These are phyloP conservation scores for Penicillium sp. DNA, from an alignment of 2,329 filamentous ascomycete species.

Conservation along the genomic window DNA sequence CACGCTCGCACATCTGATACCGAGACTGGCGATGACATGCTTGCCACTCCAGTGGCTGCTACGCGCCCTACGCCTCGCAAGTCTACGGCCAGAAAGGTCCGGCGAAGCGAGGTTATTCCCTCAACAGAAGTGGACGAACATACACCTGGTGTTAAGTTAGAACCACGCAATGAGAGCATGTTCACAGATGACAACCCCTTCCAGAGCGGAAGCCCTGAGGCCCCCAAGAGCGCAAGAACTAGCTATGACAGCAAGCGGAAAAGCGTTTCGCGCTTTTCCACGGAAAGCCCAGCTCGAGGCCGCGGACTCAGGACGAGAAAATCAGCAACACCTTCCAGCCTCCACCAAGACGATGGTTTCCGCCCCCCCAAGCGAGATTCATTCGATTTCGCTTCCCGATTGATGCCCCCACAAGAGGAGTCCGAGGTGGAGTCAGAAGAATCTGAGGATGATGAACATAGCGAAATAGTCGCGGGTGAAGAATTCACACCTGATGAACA, in stretches of 20 bases:
- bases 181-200: slow-evolving; percentile 93
- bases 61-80: slow-evolving; percentile 34
- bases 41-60: slow-evolving; percentile 40
- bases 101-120: slow-evolving; percentile 49
- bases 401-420: slow-evolving; percentile 31
- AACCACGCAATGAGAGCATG: slow-evolving; percentile 57
- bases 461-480: slow-evolving; percentile 67
- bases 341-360: slow-evolving; percentile 54
- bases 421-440: slow-evolving; percentile 44
- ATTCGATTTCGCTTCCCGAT: slow-evolving; percentile 57
- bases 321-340: slow-evolving; percentile 34
- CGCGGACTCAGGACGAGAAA: slow-evolving; percentile 32
- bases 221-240: slow-evolving; percentile 41
- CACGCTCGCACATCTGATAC: slow-evolving; percentile 33
- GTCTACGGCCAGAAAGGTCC: slow-evolving; percentile 52
- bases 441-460: slow-evolving; percentile 52
- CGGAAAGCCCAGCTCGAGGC: slow-evolving; percentile 27
- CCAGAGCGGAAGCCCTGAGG: slow-evolving; percentile 69
- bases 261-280: slow-evolving; percentile 48
- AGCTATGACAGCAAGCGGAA: slow-evolving; percentile 49
- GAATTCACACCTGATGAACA: slow-evolving; percentile 94
- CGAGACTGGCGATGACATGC: slow-evolving; percentile 33
- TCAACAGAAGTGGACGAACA: slow-evolving; percentile 39
- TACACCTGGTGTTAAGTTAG: slow-evolving; percentile 44
- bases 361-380: slow-evolving; percentile 57